phyloP scores from a whole-genome alignment of 2,329 filamentous ascomycete genomes.

The Chaetomium olivaceum region DNA sequence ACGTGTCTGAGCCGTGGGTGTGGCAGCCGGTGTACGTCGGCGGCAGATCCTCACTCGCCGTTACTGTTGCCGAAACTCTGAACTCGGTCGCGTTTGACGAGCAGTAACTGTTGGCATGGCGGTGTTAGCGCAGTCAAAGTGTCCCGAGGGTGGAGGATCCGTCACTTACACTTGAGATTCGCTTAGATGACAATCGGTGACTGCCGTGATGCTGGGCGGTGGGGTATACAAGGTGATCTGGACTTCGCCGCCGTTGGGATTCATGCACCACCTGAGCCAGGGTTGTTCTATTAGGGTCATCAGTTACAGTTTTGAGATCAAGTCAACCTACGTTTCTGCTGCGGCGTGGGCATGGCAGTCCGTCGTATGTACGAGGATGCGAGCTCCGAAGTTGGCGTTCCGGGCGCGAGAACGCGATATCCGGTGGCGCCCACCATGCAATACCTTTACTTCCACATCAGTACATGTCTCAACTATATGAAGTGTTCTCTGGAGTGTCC shows the following conservation, averaged over 20 bases:
- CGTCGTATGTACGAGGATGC: conserved; percentile 39
- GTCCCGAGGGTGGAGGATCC: neutral
- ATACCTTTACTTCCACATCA: conserved; percentile 8
- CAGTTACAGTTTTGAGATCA: neutral
- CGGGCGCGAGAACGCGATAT: conserved; percentile 33
- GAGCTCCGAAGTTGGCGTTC: conserved; percentile 33
- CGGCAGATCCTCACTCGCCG: conserved; percentile 56
- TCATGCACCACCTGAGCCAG: conserved; percentile 45
- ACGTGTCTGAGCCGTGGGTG: conserved; percentile 59
- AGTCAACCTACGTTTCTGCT: conserved; percentile 48
- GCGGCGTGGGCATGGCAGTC: conserved; percentile 53
- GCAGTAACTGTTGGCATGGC: conserved; percentile 44
- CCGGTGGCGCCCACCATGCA: conserved; percentile 37
- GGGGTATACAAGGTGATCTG: conserved; percentile 37
- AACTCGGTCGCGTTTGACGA: conserved; percentile 47
- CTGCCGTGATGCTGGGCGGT: conserved; percentile 41
- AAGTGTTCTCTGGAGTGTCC: neutral
- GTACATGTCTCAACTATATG: neutral
- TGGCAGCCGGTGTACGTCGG: conserved; percentile 67
- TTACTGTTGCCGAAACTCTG: conserved; percentile 48
- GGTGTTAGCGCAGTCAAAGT: neutral
- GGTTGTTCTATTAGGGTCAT: neutral
- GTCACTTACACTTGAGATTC: conserved; percentile 42
- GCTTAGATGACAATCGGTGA: conserved; percentile 54
- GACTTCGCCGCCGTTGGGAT: conserved; percentile 42